Evolutionary conservation across 2,329 filamentous ascomycete species (phyloP).

Genomic region (Dactylonectria estremocensis): DNA sequence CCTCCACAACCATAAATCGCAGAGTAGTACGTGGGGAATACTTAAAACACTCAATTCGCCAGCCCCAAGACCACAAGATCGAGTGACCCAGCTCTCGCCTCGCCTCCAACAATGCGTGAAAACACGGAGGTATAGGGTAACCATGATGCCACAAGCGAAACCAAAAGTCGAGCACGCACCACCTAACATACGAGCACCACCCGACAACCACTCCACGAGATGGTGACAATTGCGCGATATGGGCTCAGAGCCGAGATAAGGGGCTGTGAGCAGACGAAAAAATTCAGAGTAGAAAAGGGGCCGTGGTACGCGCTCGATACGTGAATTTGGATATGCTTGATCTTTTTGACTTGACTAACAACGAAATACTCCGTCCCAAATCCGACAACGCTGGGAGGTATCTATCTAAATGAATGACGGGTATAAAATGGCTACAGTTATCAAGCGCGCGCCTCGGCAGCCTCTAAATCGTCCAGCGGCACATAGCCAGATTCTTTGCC

Average conservation of each 20-base stretch:
- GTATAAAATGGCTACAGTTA: not conserved
- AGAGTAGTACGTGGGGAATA: too few relatives aligned
- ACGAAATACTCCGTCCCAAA: conserved; percentile 26
- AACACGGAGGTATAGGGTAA: not conserved
- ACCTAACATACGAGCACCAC: conserved; percentile 42
- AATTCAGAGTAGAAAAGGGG: conserved; percentile 12
- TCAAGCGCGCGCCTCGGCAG: conserved; percentile 32
- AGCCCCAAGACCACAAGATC: not conserved
- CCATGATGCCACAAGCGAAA: not conserved
- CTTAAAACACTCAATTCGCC: not conserved
- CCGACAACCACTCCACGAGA: conserved; percentile 37
- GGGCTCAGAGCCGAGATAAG: conserved; percentile 21
- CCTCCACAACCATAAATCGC: too few relatives aligned
- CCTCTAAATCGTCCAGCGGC: conserved; percentile 68
- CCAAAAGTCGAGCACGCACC: conserved; percentile 21
- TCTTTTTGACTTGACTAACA: conserved; percentile 24
- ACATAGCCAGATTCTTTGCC: conserved; percentile 72
- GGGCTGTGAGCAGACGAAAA: not conserved
- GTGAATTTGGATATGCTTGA: not conserved
- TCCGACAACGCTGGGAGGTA: conserved; percentile 15
- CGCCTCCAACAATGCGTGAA: not conserved
- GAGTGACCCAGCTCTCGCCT: not conserved
- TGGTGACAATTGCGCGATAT: conserved; percentile 24
- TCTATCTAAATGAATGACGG: conserved; percentile 26
- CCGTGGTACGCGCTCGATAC: not conserved